Percentiles rank a stretch among this genome's conserved stretches.
Evolutionary conservation across 2,329 filamentous ascomycete genomes (phyloP).

Genomic region (Aureobasidium sp.): DNA sequence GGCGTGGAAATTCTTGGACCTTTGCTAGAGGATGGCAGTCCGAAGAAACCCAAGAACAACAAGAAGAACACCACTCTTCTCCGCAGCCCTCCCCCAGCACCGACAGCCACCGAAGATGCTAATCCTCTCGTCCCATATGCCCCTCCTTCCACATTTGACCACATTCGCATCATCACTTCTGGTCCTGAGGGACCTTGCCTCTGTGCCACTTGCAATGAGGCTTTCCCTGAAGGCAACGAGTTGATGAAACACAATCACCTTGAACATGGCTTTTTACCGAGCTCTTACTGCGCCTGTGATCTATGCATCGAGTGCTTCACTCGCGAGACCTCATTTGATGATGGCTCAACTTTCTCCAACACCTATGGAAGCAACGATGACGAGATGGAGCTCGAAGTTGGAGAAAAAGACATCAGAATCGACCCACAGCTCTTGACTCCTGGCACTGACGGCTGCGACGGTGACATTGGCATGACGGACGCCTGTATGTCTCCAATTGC

Average conservation of each 20-base stretch:
- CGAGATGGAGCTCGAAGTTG: not conserved
- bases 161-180: not conserved
- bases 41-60: not conserved
- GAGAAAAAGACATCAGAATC: not conserved
- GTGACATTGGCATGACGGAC: not conserved
- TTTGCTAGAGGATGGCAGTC: not conserved
- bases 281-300: not conserved
- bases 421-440: not conserved
- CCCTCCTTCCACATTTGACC: not conserved
- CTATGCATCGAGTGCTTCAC: not conserved
- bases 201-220: not conserved
- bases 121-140: not conserved
- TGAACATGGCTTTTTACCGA: not conserved
- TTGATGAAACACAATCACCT: not conserved
- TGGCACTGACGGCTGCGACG: not conserved
- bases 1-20: not conserved
- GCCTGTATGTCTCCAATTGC: not conserved
- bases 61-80: not conserved
- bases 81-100: no score
- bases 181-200: not conserved
- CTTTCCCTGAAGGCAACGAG: not conserved
- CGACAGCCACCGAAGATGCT: not conserved
- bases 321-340: not conserved
- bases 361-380: not conserved
- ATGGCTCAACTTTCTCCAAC: not conserved